Percentiles rank a stretch among this genome's conserved stretches.
Conservation (phyloP, 371 early-diverging fungal species). For the Mitosporidium daphniae region DNA sequence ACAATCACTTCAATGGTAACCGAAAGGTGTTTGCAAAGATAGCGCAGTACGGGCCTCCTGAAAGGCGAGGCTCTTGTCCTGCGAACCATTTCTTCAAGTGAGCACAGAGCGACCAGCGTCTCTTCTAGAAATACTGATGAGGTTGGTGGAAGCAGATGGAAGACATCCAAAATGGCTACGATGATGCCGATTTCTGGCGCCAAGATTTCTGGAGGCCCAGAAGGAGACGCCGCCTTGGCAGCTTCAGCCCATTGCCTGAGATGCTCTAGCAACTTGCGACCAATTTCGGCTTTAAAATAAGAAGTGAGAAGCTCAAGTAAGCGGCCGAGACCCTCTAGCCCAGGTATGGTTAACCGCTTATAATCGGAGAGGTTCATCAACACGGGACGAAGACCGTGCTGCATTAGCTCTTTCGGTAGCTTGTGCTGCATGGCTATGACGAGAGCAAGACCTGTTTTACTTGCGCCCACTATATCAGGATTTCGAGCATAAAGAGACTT, state of each 20-base stretch:
- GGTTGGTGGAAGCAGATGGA: slow-evolving; percentile 48
- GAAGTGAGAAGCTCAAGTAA: slow-evolving; percentile 56
- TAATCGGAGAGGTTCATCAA: slow-evolving; percentile 61
- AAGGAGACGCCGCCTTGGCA: too few relatives aligned
- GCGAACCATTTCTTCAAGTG: slow-evolving; percentile 33
- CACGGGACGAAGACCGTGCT: slow-evolving; percentile 69
- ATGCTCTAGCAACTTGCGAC: slow-evolving; percentile 76
- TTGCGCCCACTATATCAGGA: slow-evolving; percentile 60
- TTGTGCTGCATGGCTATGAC: slow-evolving; percentile 30
- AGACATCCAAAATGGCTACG: slow-evolving; percentile 58
- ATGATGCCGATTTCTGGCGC: slow-evolving; percentile 56
- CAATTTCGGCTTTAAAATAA: slow-evolving; percentile 90
- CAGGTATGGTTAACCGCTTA: slow-evolving; percentile 50
- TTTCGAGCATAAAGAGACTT: slow-evolving; percentile 64
- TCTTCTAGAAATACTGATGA: slow-evolving; percentile 64
- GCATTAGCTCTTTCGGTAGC: slow-evolving; percentile 70
- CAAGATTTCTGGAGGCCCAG: slow-evolving; percentile 29
- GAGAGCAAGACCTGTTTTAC: slow-evolving; percentile 54
- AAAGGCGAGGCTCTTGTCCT: slow-evolving; percentile 60
- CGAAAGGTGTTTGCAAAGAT: slow-evolving; percentile 35
- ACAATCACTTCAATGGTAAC: slow-evolving; percentile 52
- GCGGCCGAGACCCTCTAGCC: slow-evolving; percentile 59
- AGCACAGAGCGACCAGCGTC: slow-evolving; percentile 32
- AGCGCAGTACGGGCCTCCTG: slow-evolving; percentile 43
- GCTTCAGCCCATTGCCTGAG: slow-evolving; percentile 54